Conservation (phyloP, 1,284 basidiomycete genomes). For the Neonothopanus nambi region DNA sequence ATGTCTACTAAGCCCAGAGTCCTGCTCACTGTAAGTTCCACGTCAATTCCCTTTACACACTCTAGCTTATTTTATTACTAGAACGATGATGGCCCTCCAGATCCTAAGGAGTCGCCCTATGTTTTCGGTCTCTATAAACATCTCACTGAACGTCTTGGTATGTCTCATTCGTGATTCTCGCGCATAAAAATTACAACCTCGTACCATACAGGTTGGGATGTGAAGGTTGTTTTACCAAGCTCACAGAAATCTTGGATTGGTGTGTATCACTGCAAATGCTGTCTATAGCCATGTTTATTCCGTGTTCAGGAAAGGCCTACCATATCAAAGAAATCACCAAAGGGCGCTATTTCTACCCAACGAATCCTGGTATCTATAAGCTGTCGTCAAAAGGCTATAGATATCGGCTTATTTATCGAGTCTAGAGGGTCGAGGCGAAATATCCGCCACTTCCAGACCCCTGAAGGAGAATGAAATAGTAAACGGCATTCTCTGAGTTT, state of each 20-base stretch:
- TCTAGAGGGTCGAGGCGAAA: constrained; percentile 76
- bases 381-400: background rate
- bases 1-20: constrained; percentile 42
- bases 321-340: constrained; percentile 79
- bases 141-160: constrained; percentile 66
- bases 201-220: constrained; percentile 67
- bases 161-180: background rate
- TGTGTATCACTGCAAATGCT: constrained; percentile 27
- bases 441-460: constrained; percentile 58
- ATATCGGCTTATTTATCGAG: background rate
- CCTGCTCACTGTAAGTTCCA: constrained; percentile 55
- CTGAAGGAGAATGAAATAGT: constrained; percentile 72
- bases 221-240: constrained; percentile 86
- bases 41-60: constrained; percentile 9
- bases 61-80: constrained; percentile 25
- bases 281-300: background rate
- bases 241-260: constrained; percentile 92
- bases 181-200: constrained; percentile 5
- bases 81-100: constrained; percentile 91
- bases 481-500: constrained; percentile 14
- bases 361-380: constrained; percentile 45
- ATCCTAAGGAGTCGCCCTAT: constrained; percentile 74
- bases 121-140: constrained; percentile 77
- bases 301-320: constrained; percentile 71
- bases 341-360: constrained; percentile 84